Percentiles rank a stretch among this genome's conserved stretches.
These are phyloP conservation scores for Macrocystidia cucumis DNA, from an alignment of 1,284 basidiomycete species.

Conservation along the genomic window DNA sequence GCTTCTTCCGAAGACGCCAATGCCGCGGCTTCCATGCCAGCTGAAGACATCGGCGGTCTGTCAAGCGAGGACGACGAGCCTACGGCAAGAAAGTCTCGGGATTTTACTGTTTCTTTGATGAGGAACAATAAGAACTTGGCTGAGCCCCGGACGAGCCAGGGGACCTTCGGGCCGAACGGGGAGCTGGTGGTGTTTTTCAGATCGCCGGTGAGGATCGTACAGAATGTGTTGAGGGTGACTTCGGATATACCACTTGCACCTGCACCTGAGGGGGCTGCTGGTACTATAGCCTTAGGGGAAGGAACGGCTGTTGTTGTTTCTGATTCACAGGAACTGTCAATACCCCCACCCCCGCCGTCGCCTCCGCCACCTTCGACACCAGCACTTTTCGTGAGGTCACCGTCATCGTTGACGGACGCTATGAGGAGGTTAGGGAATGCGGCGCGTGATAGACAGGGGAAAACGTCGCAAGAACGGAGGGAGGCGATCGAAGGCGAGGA, in stretches of 20 bases:
- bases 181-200: slow-evolving; percentile 84
- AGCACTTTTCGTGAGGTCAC: slow-evolving; percentile 45
- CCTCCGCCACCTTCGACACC: slow-evolving; percentile 17
- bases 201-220: slow-evolving; percentile 63
- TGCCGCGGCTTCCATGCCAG: too few species aligned
- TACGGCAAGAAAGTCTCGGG: slow-evolving; percentile 31
- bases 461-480: slow-evolving; percentile 30
- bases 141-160: slow-evolving; percentile 76
- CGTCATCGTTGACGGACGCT: slow-evolving; percentile 60
- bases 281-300: slow-evolving; percentile 1
- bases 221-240: slow-evolving; percentile 39
- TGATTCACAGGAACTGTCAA: too few species aligned
- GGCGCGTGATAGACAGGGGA: slow-evolving; percentile 41
- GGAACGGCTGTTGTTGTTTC: too few species aligned
- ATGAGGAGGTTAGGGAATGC: slow-evolving; percentile 52
- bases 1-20: too few species aligned
- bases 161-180: slow-evolving; percentile 81
- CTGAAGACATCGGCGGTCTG: too few species aligned
- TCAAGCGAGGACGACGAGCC: slow-evolving; percentile 32
- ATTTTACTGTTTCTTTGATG: slow-evolving; percentile 43
- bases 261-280: too few species aligned
- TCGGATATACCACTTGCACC: slow-evolving; percentile 26
- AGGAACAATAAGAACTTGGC: slow-evolving; percentile 69
- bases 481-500: slow-evolving; percentile 50
- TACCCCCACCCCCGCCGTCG: not conserved